Conservation (phyloP, 2,329 filamentous ascomycete species). For the Periconia sp. region DNA sequence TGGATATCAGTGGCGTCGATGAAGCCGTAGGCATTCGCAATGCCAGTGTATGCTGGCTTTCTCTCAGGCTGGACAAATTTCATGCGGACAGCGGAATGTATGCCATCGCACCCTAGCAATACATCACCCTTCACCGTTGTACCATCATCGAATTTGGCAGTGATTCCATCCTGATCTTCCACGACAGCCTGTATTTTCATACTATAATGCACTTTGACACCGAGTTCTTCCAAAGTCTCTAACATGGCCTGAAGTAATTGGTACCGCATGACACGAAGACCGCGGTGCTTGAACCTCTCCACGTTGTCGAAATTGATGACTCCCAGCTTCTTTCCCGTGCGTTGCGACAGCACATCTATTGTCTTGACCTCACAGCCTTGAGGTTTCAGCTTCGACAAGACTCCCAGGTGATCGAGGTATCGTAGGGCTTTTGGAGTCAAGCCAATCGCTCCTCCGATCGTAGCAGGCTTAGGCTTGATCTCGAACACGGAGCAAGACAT, state of each 20-base stretch:
- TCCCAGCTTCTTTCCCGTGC: slow-evolving; percentile 47
- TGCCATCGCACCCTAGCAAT: slow-evolving; percentile 50
- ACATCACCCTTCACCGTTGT: slow-evolving; percentile 41
- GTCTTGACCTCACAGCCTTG: slow-evolving; percentile 46
- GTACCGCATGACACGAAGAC: slow-evolving; percentile 48
- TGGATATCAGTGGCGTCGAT: slow-evolving; percentile 29
- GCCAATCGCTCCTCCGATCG: slow-evolving; percentile 53
- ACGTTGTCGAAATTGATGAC: slow-evolving; percentile 46
- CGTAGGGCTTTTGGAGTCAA: slow-evolving; percentile 53
- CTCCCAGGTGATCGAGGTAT: slow-evolving; percentile 50
- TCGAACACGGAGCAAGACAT: slow-evolving; percentile 33
- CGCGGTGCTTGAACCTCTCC: slow-evolving; percentile 47
- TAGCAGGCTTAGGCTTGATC: slow-evolving; percentile 48
- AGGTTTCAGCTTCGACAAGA: slow-evolving; percentile 45
- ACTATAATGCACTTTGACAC: slow-evolving; percentile 48
- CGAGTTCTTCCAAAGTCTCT: slow-evolving; percentile 42
- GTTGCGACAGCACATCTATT: slow-evolving; percentile 47
- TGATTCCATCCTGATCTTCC: slow-evolving; percentile 40
- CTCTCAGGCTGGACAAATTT: slow-evolving; percentile 44
- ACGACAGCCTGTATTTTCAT: slow-evolving; percentile 47
- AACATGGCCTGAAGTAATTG: slow-evolving; percentile 50
- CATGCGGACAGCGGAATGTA: slow-evolving; percentile 47
- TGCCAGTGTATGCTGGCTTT: slow-evolving; percentile 49
- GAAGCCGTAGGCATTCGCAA: slow-evolving; percentile 48
- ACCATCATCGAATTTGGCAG: slow-evolving; percentile 48